Conservation (phyloP, 371 early-diverging fungal species). For the Syncephalastrum monosporum region DNA sequence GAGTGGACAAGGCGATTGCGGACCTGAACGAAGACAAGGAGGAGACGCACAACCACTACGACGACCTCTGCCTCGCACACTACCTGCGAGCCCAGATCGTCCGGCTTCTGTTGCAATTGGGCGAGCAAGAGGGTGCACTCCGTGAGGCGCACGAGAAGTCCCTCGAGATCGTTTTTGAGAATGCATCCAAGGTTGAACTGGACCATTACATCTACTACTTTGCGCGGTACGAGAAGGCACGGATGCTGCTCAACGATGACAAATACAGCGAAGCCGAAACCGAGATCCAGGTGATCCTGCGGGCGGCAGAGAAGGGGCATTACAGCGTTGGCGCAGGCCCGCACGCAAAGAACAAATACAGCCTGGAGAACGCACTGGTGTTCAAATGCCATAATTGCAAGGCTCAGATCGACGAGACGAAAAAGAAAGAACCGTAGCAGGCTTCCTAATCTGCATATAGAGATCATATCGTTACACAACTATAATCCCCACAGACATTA, state of each 20-base stretch:
- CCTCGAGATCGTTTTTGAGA: conserved; percentile 18
- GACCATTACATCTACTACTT: conserved; percentile 70
- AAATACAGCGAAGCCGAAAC: conserved; percentile 41
- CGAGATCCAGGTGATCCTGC: conserved; percentile 44
- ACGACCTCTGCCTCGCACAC: conserved; percentile 67
- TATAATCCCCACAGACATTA: neutral
- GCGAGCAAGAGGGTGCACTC: conserved; percentile 4
- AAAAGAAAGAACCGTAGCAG: neutral
- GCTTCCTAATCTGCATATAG: neutral
- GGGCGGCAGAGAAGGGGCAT: conserved; percentile 32
- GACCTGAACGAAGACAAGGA: conserved; percentile 25
- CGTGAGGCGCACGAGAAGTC: conserved; percentile 18
- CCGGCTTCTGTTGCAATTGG: conserved; percentile 18
- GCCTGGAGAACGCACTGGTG: conserved; percentile 39
- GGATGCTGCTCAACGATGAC: conserved; percentile 39
- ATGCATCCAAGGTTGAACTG: conserved; percentile 25
- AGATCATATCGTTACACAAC: neutral
- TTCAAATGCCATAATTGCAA: conserved; percentile 48
- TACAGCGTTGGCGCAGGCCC: conserved; percentile 39
- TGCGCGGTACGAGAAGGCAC: conserved; percentile 54
- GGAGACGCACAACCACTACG: conserved; percentile 39
- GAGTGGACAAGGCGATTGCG: conserved; percentile 48
- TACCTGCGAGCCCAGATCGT: conserved; percentile 46
- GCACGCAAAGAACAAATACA: conserved; percentile 45
- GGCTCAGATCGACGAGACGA: conserved; percentile 5